Conservation (phyloP, 1,284 basidiomycete genomes). For the Omphalotus olearius region DNA sequence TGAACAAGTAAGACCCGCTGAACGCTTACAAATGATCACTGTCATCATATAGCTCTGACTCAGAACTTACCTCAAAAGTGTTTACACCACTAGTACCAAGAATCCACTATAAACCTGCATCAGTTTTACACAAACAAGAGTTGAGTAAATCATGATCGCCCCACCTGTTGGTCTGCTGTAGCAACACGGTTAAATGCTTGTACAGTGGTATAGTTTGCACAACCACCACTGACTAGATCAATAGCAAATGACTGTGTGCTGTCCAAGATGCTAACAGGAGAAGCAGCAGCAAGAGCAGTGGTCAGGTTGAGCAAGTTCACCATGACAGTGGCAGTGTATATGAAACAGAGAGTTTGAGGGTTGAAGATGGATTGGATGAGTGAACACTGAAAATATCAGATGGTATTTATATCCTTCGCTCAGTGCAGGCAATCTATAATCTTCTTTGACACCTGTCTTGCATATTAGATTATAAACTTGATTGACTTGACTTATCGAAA, state of each 20-base stretch:
- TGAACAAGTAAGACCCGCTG: not conserved
- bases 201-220: not conserved
- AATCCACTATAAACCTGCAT: not conserved
- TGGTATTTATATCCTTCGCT: no score
- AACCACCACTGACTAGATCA: not conserved
- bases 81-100: not conserved
- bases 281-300: not conserved
- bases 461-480: no score
- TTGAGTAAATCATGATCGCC: not conserved
- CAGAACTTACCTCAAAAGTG: not conserved
- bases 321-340: not conserved
- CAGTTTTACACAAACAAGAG: not conserved
- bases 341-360: no score
- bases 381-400: no score
- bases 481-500: no score
- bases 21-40: not conserved
- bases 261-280: not conserved
- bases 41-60: no score
- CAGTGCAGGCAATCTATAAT: no score
- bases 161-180: not conserved
- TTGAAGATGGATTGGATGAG: no score
- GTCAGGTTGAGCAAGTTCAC: not conserved
- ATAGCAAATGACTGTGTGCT: not conserved
- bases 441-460: no score
- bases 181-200: not conserved